Evolutionary conservation across 305 asterid genomes (phyloP).

Genomic region (Nicotiana rustica): DNA sequence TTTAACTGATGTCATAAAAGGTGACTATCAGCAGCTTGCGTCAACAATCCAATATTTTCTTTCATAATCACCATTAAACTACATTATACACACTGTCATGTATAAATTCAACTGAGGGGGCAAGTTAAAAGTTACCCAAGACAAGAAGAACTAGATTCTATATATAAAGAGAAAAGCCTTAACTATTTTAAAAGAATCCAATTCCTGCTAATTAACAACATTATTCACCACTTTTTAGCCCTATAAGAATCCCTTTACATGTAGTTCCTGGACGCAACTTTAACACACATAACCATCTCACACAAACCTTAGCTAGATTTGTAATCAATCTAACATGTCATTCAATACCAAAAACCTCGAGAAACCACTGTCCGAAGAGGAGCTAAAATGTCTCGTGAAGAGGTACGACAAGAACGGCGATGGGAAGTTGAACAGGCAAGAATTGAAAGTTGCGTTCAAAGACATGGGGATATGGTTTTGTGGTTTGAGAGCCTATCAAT

Average conservation of each 20-base stretch:
- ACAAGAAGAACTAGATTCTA: constrained; percentile 9
- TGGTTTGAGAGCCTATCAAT: constrained; percentile 16
- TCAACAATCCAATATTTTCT: not conserved
- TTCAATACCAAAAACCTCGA: not conserved
- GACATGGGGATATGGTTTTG: constrained; percentile 18
- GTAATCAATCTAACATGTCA: not conserved
- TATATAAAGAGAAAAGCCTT: not conserved
- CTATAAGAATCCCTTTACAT: not conserved
- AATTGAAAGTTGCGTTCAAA: constrained; percentile 32
- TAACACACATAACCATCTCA: not conserved
- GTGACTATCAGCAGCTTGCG: not conserved
- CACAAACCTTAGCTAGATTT: not conserved
- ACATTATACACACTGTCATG: too few species aligned
- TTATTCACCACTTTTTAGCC: not conserved
- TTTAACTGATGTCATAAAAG: not conserved
- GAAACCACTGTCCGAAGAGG: not conserved
- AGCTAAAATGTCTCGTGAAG: not conserved
- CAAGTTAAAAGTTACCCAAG: not conserved
- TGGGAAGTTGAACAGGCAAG: constrained; percentile 10
- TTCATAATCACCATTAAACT: too few species aligned
- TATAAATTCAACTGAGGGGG: too few species aligned
- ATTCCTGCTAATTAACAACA: constrained; percentile 17
- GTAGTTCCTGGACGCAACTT: not conserved
- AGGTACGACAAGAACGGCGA: constrained; percentile 17
- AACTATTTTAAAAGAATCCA: constrained; percentile 11